Base-by-base conservation (phyloP, 192 early-diverging fungal genomes). In the Jimgerdemannia lactiflua region DNA sequence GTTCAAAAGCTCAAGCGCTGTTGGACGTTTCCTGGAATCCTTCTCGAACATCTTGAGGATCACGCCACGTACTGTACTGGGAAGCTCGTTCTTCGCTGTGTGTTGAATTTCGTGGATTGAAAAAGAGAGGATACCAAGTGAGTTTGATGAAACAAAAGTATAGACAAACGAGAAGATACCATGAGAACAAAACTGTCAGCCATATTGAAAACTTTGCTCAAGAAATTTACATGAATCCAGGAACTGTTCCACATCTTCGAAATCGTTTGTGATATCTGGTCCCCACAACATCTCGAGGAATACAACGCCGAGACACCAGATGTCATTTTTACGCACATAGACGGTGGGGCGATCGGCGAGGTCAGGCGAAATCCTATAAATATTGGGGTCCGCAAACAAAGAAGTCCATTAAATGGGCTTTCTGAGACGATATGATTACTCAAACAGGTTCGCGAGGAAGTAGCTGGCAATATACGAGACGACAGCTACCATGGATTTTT, bases 241-340 rank as follows among this genome's bases (percentile, higher is more conserved):
- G 43, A 91, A 87, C 20, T 77, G 75, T 3, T 83, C 84, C 73
- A 88, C 84, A 11, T 82, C 75, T 19, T 83, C 86, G 75, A 89
- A 91, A 29, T 80, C 76, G 19, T 74, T 78, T 39, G 90, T 82
- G 1, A 83, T 79, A 39, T 92, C 91, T 11, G 82, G 72, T 14
- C 93, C 93, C 79, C 90, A 87, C 4, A 89, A 71, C 93, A 94
- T 94, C 67, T 92, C 89, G 59, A 93, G 74, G 17, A 89, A 88
- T 0, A 90, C 84, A 17, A 91, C 78, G 19, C 91, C 92, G 1
- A 88, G 80, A 64, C 89, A 91, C 89, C 91, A 94, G 18, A 94
- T 86, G 77, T 94, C 93, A 76, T 93, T 93, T 68, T 93, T 93
- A 67, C 88, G 73, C 39, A 70, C 89, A 71, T 91, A 90, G 11